Conservation (phyloP, 2,329 filamentous ascomycete genomes). For the Aspergillus neotritici region DNA sequence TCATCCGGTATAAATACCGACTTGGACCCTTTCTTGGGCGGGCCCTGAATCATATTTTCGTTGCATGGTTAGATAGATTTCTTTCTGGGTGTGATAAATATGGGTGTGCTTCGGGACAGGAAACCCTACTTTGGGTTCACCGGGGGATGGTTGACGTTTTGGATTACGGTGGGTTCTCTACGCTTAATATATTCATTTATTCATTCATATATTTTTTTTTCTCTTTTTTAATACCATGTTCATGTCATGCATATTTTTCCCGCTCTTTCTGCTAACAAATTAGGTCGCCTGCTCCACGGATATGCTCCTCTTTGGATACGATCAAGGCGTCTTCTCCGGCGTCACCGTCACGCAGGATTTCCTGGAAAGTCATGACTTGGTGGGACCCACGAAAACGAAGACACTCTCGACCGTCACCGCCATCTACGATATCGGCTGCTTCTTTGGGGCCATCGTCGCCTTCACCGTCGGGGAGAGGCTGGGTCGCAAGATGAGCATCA, state of each 20-base stretch:
- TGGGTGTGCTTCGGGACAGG: slow-evolving; percentile 9
- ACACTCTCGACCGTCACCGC: slow-evolving; percentile 48
- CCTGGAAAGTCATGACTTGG: slow-evolving; percentile 44
- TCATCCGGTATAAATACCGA: too few species aligned
- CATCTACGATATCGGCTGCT: slow-evolving; percentile 57
- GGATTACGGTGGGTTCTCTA: slow-evolving; percentile 43
- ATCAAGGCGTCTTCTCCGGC: slow-evolving; percentile 52
- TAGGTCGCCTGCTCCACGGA: slow-evolving; percentile 44
- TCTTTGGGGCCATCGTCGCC: slow-evolving; percentile 48
- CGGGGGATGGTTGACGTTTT: slow-evolving; percentile 54
- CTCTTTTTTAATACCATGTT: not conserved
- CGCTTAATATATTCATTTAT: too few species aligned
- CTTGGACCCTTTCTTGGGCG: too few species aligned
- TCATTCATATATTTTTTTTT: too few species aligned
- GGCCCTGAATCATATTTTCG: too few species aligned
- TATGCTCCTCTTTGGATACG: slow-evolving; percentile 45
- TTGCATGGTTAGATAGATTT: too few species aligned
- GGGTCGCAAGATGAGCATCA: slow-evolving; percentile 44
- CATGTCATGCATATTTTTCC: slow-evolving; percentile 5
- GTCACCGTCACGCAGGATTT: slow-evolving; percentile 52
- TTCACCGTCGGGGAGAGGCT: slow-evolving; percentile 45
- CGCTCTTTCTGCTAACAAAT: slow-evolving; percentile 3
- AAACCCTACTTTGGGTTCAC: slow-evolving; percentile 49
- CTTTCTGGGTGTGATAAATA: too few species aligned
- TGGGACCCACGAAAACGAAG: slow-evolving; percentile 29